Conservation (phyloP, 305 asterid genomes). For the Stenogyne calaminthoides region DNA sequence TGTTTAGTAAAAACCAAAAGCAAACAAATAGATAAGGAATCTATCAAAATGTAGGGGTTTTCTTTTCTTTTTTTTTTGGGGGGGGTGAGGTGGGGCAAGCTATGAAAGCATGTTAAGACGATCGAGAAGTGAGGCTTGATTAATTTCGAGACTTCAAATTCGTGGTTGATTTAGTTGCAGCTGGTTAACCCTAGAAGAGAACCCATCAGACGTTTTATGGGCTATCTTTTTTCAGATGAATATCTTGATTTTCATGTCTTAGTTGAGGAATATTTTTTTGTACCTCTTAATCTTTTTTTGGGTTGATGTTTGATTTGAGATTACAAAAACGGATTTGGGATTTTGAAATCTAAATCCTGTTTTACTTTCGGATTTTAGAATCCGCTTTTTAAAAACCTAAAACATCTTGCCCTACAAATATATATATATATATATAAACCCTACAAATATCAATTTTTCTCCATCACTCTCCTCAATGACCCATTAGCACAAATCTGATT, state of each 20-base stretch:
- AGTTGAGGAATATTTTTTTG: not conserved
- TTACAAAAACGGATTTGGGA: no score
- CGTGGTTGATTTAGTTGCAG: not conserved
- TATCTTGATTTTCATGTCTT: not conserved
- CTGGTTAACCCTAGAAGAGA: not conserved
- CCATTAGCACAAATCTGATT: no score
- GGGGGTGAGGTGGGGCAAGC: not conserved
- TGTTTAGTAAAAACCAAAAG: not conserved
- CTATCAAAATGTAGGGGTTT: not conserved
- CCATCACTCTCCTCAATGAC: no score
- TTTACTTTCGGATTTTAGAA: no score
- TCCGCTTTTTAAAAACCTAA: no score
- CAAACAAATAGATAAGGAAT: not conserved
- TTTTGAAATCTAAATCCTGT: no score
- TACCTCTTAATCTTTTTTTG: not conserved
- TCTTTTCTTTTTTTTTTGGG: not conserved
- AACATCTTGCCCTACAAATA: no score
- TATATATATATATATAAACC: no score
- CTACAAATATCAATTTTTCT: no score
- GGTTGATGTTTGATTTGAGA: no score
- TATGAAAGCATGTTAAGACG: not conserved
- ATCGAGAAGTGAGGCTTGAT: not conserved
- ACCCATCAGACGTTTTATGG: not conserved
- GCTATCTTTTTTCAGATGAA: not conserved
- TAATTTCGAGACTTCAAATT: not conserved